A percentile compares a stretch with the other conserved stretches of the same genome.
Evolutionary conservation across 2,329 filamentous ascomycete species (phyloP).

Genomic region (Seiridium unicorne): DNA sequence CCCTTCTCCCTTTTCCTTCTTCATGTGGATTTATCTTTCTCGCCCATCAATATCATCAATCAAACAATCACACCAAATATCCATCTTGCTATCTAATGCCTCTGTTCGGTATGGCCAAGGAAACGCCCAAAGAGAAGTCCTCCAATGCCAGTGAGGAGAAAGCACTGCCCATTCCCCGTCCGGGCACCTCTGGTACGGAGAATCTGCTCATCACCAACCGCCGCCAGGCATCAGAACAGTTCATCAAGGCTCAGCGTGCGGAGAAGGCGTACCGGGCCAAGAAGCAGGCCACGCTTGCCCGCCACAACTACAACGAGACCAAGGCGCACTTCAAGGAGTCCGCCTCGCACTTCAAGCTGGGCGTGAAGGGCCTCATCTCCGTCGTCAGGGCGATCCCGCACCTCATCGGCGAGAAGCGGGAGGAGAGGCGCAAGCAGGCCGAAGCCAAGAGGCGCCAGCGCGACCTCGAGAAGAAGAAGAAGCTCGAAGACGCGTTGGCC

Average conservation of each 20-base stretch:
- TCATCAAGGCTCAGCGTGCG: constrained; percentile 35
- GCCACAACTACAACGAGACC: constrained; percentile 34
- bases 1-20: not conserved
- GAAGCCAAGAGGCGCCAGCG: constrained; percentile 28
- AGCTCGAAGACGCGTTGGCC: constrained; percentile 29
- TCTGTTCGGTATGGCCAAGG: constrained; percentile 11
- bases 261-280: constrained; percentile 39
- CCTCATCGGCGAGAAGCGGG: constrained; percentile 34
- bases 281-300: constrained; percentile 38
- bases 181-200: constrained; percentile 42
- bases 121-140: constrained; percentile 6
- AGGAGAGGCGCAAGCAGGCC: constrained; percentile 24
- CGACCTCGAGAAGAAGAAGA: constrained; percentile 31
- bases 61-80: not conserved
- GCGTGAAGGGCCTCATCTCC: constrained; percentile 26
- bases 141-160: constrained; percentile 12
- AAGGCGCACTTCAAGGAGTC: constrained; percentile 36
- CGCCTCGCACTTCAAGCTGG: constrained; percentile 33
- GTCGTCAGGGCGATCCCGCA: constrained; percentile 33
- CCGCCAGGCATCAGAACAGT: constrained; percentile 34
- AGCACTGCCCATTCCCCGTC: constrained; percentile 21
- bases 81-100: constrained; percentile 5
- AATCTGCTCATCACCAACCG: constrained; percentile 37
- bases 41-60: constrained; percentile 5
- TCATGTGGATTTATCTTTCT: constrained; percentile 8